A percentile compares a stretch with the other conserved stretches of the same genome.
phyloP scores from a whole-genome alignment of 306 rosid genomes.

The Lagenaria siceraria region DNA sequence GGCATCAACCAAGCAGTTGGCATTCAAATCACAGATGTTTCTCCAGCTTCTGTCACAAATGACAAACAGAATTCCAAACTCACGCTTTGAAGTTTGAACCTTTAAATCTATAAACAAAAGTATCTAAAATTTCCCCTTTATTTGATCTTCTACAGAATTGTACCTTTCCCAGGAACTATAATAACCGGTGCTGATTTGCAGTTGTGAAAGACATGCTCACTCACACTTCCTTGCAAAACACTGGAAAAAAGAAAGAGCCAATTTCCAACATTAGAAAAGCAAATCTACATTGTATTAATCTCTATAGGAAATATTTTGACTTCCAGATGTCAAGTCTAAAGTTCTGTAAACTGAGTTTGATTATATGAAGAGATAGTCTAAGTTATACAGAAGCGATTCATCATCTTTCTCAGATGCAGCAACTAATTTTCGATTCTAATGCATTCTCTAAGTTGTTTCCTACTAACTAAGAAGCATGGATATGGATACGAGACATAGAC shows the following conservation, averaged over 20 bases:
- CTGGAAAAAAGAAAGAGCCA: conserved; percentile 20
- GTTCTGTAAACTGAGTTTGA: not conserved
- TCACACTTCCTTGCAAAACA: conserved; percentile 78
- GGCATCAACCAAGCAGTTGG: not conserved
- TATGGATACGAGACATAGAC: no score
- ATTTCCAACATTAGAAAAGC: not conserved
- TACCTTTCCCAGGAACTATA: conserved; percentile 80
- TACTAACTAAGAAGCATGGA: no score
- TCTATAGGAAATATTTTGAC: not conserved
- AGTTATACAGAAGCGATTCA: not conserved
- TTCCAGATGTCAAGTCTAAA: not conserved
- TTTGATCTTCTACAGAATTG: not conserved
- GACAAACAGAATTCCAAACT: not conserved
- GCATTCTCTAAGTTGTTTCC: not conserved
- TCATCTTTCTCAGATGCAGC: not conserved
- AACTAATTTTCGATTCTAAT: not conserved
- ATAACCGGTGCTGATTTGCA: conserved; percentile 75
- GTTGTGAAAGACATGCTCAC: conserved; percentile 63
- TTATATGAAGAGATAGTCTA: not conserved
- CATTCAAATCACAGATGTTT: conserved; percentile 32
- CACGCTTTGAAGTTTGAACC: not conserved
- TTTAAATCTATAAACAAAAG: not conserved
- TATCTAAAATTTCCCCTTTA: not conserved
- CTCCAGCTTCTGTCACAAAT: conserved; percentile 45
- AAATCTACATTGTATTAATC: not conserved